Percentiles rank a stretch among this genome's conserved stretches.
phyloP scores from a whole-genome alignment of 352 stramenopile genomes.

The Nothophytophthora sp. region DNA sequence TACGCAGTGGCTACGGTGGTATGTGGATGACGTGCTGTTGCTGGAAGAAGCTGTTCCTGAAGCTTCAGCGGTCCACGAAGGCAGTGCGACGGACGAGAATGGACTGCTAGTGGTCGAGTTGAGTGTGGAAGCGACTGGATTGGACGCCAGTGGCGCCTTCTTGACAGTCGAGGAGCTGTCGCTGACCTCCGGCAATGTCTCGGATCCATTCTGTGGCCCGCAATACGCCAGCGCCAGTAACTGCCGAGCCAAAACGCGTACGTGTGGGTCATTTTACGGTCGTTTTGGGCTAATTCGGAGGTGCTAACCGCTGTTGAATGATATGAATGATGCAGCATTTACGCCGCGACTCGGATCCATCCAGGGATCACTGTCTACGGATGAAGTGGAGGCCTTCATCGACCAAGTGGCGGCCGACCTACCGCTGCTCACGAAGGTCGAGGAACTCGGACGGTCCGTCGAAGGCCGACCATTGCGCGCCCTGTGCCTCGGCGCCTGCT shows the following conservation, averaged over 20 bases:
- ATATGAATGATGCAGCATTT: slow-evolving; percentile 40
- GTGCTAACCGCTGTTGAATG: too few species aligned
- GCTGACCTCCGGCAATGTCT: slow-evolving; percentile 21
- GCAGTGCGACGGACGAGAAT: background rate
- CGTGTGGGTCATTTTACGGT: slow-evolving; percentile 3
- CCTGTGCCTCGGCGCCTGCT: slow-evolving; percentile 69
- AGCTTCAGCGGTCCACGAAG: background rate
- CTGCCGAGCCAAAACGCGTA: slow-evolving; percentile 47
- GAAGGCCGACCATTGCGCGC: slow-evolving; percentile 62
- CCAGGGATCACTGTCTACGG: slow-evolving; percentile 59
- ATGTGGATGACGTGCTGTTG: slow-evolving; percentile 51
- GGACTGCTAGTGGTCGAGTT: slow-evolving; percentile 39
- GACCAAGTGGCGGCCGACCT: slow-evolving; percentile 38
- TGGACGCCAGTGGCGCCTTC: background rate
- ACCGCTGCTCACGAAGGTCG: slow-evolving; percentile 47
- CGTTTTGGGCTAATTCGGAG: background rate
- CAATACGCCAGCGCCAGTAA: slow-evolving; percentile 33
- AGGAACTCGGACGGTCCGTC: slow-evolving; percentile 59
- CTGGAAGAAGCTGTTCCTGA: slow-evolving; percentile 38
- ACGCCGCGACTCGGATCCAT: slow-evolving; percentile 59
- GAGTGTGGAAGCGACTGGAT: slow-evolving; percentile 7
- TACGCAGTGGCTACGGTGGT: slow-evolving; percentile 57
- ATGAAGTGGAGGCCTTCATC: slow-evolving; percentile 63
- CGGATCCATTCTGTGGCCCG: slow-evolving; percentile 35
- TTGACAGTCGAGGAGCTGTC: slow-evolving; percentile 24